These are phyloP conservation scores for Knoxia roxburghii DNA, from an alignment of 257 asterid species.

Conservation along the genomic window DNA sequence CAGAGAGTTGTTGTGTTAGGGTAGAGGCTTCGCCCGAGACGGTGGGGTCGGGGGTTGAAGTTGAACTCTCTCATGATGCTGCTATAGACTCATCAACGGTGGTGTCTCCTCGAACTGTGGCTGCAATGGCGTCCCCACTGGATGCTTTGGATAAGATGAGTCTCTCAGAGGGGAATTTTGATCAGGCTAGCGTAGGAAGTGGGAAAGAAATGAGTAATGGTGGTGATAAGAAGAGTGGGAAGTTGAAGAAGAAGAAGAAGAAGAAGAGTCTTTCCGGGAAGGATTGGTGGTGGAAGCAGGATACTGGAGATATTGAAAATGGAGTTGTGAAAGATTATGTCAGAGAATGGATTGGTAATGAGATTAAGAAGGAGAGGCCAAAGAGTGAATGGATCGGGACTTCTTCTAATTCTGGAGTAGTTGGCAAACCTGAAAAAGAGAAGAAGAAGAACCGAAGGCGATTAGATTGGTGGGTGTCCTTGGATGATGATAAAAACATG, in stretches of 20 bases:
- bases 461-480: slow-evolving; percentile 90
- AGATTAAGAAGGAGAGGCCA: slow-evolving; percentile 91
- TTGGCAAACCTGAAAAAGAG: slow-evolving; percentile 43
- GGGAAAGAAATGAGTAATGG: slow-evolving; percentile 35
- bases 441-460: slow-evolving; percentile 48
- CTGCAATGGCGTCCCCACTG: slow-evolving; percentile 62
- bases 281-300: slow-evolving; percentile 99
- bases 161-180: slow-evolving; percentile 62
- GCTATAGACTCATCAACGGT: slow-evolving; percentile 28
- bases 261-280: slow-evolving; percentile 66
- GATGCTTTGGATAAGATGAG: slow-evolving; percentile 62
- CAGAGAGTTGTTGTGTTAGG: slow-evolving; percentile 56
- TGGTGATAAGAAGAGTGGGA: slow-evolving; percentile 32
- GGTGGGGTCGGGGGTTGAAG: slow-evolving; percentile 33
- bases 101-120: slow-evolving; percentile 72
- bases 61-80: slow-evolving; percentile 55
- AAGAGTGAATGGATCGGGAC: slow-evolving; percentile 70
- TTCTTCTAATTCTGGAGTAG: slow-evolving; percentile 43
- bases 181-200: slow-evolving; percentile 53
- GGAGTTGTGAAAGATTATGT: slow-evolving; percentile 83
- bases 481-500: slow-evolving; percentile 66
- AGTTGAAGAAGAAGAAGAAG: slow-evolving; percentile 47
- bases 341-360: slow-evolving; percentile 95
- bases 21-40: slow-evolving; percentile 67
- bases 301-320: slow-evolving; percentile 47